Evolutionary conservation across 177 flowering plant species (phyloP).

Genomic region (Vitis hybrid): DNA sequence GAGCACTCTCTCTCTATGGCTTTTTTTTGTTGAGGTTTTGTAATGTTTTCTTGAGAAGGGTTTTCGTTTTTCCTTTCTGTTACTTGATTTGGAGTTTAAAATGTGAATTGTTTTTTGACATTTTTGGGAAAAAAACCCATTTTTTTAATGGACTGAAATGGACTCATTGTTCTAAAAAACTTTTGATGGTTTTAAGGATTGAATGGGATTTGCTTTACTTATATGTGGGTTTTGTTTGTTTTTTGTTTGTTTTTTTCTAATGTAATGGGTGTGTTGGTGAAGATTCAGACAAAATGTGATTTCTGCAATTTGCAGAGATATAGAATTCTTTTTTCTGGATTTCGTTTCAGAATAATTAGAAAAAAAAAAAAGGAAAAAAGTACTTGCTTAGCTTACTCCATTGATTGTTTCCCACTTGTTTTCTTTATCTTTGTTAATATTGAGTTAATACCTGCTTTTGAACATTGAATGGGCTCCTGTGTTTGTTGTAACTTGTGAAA

Average conservation of each 20-base stretch:
- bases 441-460: neutral
- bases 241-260: neutral
- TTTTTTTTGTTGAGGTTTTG: no score
- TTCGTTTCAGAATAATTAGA: slow-evolving; percentile 6
- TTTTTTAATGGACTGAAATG: neutral
- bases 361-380: no score
- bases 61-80: no score
- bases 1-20: no score
- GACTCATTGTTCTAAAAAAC: neutral
- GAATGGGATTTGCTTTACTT: slow-evolving; percentile 5
- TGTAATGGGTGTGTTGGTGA: slow-evolving; percentile 25
- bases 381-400: no score
- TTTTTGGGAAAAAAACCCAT: no score
- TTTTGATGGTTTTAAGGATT: slow-evolving; percentile 19
- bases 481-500: neutral
- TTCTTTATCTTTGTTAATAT: neutral
- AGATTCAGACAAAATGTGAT: slow-evolving; percentile 34
- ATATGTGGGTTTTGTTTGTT: slow-evolving; percentile 5
- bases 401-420: neutral
- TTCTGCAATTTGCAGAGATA: slow-evolving; percentile 8
- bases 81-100: no score
- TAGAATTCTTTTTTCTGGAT: slow-evolving; percentile 14
- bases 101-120: no score
- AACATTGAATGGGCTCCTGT: neutral
- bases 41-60: no score